phyloP scores from a whole-genome alignment of 2,329 filamentous ascomycete genomes.

The Pseudodiploospora longispora region DNA sequence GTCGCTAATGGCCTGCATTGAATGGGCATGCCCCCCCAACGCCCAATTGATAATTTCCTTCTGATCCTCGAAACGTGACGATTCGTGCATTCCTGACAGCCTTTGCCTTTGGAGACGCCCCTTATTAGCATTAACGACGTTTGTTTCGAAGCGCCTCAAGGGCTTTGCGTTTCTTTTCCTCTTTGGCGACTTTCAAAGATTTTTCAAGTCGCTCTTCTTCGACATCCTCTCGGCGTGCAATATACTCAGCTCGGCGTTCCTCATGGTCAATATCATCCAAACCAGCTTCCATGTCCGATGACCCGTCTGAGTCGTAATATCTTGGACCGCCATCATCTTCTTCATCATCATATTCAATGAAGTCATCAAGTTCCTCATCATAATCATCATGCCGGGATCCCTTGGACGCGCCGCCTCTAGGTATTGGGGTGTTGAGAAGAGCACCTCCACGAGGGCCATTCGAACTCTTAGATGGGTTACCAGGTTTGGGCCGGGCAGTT shows the following conservation, averaged over 20 bases:
- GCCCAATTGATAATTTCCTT: too few relatives aligned
- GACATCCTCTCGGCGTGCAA: slow-evolving; percentile 60
- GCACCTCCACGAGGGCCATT: slow-evolving; percentile 31
- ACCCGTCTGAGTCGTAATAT: slow-evolving; percentile 56
- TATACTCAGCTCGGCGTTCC: slow-evolving; percentile 53
- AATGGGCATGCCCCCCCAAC: too few relatives aligned
- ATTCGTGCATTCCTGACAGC: too few relatives aligned
- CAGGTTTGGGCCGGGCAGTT: slow-evolving; percentile 51
- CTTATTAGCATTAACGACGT: slow-evolving; percentile 16
- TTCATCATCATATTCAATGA: slow-evolving; percentile 54
- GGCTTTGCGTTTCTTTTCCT: slow-evolving; percentile 40
- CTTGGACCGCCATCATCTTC: slow-evolving; percentile 35
- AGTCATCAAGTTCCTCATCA: slow-evolving; percentile 54
- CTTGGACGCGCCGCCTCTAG: slow-evolving; percentile 21
- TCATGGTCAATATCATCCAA: slow-evolving; percentile 66
- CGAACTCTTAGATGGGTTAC: slow-evolving; percentile 23
- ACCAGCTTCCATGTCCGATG: slow-evolving; percentile 73
- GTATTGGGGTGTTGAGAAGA: slow-evolving; percentile 26
- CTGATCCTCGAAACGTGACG: too few relatives aligned
- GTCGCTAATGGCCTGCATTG: slow-evolving; percentile 27
- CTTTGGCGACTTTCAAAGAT: slow-evolving; percentile 53
- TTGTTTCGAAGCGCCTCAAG: slow-evolving; percentile 27
- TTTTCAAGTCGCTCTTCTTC: slow-evolving; percentile 56
- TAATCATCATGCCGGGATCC: slow-evolving; percentile 48
- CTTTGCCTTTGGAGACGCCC: slow-evolving; percentile 1